phyloP scores from a whole-genome alignment of 2,329 filamentous ascomycete genomes.

The Fusarium dimerum region DNA sequence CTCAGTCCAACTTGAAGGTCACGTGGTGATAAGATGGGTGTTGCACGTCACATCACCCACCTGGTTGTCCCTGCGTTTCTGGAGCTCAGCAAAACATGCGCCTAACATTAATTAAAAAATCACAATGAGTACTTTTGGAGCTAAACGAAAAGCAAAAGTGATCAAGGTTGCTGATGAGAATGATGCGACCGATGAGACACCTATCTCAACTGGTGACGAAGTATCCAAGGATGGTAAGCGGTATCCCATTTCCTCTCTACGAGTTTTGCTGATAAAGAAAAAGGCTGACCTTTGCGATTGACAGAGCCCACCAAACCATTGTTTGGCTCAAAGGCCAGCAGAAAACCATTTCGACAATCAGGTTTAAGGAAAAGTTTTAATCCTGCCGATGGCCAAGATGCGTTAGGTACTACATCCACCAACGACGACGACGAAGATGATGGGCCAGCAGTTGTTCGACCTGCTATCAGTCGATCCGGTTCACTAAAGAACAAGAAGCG shows the following conservation, averaged over 20 bases:
- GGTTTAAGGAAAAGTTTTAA: constrained; percentile 58
- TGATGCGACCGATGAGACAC: constrained; percentile 36
- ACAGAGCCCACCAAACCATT: constrained; percentile 38
- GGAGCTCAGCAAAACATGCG: neutral
- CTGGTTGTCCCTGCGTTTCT: neutral
- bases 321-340: constrained; percentile 45
- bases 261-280: constrained; percentile 35
- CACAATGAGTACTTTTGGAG: constrained; percentile 56
- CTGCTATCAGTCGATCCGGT: constrained; percentile 46
- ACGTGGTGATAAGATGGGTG: constrained; percentile 53
- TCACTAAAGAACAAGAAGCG: constrained; percentile 69
- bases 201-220: constrained; percentile 25
- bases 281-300: constrained; percentile 35
- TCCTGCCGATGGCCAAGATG: constrained; percentile 40
- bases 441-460: constrained; percentile 51
- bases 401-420: constrained; percentile 23
- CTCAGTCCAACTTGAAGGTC: constrained; percentile 32
- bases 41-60: constrained; percentile 23
- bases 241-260: constrained; percentile 12
- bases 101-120: constrained; percentile 9
- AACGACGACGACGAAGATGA: constrained; percentile 46
- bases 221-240: constrained; percentile 41
- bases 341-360: constrained; percentile 59
- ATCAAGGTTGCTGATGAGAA: constrained; percentile 72
- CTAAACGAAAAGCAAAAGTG: constrained; percentile 72